Base-by-base conservation (phyloP, 176 grass and related monocot species). In the Pontederia paniculata region DNA sequence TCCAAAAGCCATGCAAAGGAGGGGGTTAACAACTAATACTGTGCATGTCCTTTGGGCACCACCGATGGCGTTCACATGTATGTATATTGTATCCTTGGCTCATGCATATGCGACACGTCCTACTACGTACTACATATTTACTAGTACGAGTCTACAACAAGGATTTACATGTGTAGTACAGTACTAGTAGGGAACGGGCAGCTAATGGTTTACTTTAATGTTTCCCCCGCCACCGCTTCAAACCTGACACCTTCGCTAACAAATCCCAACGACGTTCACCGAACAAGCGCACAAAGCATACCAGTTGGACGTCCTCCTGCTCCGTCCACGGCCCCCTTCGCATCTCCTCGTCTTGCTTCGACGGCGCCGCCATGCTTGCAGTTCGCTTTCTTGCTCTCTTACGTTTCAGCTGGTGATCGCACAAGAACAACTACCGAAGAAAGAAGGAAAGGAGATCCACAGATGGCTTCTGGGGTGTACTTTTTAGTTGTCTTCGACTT, bases 161-260 rank as follows among this genome's bases (percentile, higher is more conserved):
- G 28, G 3, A 37, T 37, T 5, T 37, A 37, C 7, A 37, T 37
- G 28, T 37, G 7, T 37, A 31, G 25, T 31, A 37, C 28, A 37
- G 28, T 5, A 6, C 28, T 37, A 37, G 28, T n/a, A n/a, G n/a
- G n/a, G 8, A 18, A 53, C n/a, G n/a, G 20, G 14, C 50, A n/a
- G 20, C 4, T 53, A 18, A 53, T 17, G 17, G 14, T 53, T 19
- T 18, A n/a, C n/a, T 53, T 17, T 12, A n/a, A 9, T 15, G 12
- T 18, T 18, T 75, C 84, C 83, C 89, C 89, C 89, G 68, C 89
- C 89, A 95, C 89, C 89, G 89, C 89, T 73, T 37, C 89, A 95
- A 95, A 95, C 89, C 89, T 95, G 89, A 95, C 48, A 95, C 89
- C 84, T 95, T 88, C 72, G 89, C 89, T 84, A 95, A 95, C 68